Evolutionary conservation across 192 early-diverging fungal genomes (phyloP), one percentile per base, ranked within the genome.

Genomic region (Coemansia sp.): DNA sequence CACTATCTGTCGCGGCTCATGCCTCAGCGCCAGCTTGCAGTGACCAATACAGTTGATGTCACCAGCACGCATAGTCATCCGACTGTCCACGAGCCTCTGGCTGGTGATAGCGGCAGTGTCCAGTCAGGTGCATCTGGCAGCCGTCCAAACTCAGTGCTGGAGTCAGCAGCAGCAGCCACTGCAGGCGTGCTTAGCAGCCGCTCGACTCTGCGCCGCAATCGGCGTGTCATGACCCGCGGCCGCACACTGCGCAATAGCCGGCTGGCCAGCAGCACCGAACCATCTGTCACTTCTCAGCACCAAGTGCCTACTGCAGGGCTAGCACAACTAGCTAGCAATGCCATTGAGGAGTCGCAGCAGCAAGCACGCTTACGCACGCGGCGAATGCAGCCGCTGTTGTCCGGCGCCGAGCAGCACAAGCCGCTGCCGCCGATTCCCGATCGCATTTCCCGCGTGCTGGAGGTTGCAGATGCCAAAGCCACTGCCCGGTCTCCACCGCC

Each of bases 161-260:
- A 56, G 16, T 13, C 30, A 16, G 30, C 55, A 5, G 28, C 43
- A 11, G 55, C n/a, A 18, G 41, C 55, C 16, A 46, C 57, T 3
- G 26, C 57, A 0, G 16, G 35, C n/a, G 39, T 35, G 23, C 37
- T 59, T 12, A 38, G 28, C 37, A 55, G 45, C 16, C 55, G 64
- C 50, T 61, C 74, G 31, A 66, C 68, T 46, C 53, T 78, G 36
- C 63, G 68, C 10, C 55, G 74, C 35, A 70, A 52, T 54, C 68
- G 68, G 18, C 74, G 74, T 40, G 41, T 78, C 13, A 30, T 70
- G 30, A 45, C 55, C 43, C 62, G 62, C 31, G 48, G 62, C 40
- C 49, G 38, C 18, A 50, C 63, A 36, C 47, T 55, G 23, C 65
- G 65, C 23, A 39, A 41, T 20, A 26, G 30, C 13, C 39, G 52